These are phyloP conservation scores for Aspergillus diversus DNA, from an alignment of 495 filamentous ascomycete genomes.

Conservation along the genomic window DNA sequence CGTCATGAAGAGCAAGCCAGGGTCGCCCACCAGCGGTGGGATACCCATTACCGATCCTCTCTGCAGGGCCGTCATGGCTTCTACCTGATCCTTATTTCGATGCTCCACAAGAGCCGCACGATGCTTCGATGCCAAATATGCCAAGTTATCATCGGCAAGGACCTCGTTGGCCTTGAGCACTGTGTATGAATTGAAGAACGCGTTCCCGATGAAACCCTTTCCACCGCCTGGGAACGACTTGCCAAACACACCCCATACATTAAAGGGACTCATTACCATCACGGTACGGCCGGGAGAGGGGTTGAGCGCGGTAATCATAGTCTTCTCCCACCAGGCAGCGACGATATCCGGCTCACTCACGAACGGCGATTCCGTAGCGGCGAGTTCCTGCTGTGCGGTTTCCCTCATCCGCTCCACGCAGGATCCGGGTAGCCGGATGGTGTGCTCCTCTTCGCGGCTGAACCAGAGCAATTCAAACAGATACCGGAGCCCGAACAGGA, in stretches of 20 bases:
- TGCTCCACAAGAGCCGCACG: constrained; percentile 39
- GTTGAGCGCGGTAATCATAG: constrained; percentile 24
- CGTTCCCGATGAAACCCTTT: constrained; percentile 39
- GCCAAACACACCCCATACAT: constrained; percentile 20
- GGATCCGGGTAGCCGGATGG: constrained; percentile 26
- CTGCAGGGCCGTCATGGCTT: constrained; percentile 34
- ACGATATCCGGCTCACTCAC: constrained; percentile 37
- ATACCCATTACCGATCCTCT: constrained; percentile 17
- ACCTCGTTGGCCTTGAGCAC: constrained; percentile 34
- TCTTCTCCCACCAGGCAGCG: constrained; percentile 29
- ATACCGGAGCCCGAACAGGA: constrained; percentile 35
- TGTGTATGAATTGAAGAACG: constrained; percentile 29
- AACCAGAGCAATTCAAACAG: constrained; percentile 31
- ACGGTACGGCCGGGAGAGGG: constrained; percentile 20
- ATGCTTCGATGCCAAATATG: constrained; percentile 33
- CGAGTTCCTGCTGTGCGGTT: constrained; percentile 20
- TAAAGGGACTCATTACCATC: constrained; percentile 30
- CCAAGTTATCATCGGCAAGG: constrained; percentile 30
- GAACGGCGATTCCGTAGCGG: constrained; percentile 21
- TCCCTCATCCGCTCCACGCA: constrained; percentile 23
- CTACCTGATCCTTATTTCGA: constrained; percentile 40
- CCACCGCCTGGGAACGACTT: constrained; percentile 22
- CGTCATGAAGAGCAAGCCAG: constrained; percentile 26
- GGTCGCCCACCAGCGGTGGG: constrained; percentile 1
- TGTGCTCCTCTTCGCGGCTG: constrained; percentile 28